Conservation (phyloP, 495 filamentous ascomycete genomes). For the Penicillium ochrochloron region DNA sequence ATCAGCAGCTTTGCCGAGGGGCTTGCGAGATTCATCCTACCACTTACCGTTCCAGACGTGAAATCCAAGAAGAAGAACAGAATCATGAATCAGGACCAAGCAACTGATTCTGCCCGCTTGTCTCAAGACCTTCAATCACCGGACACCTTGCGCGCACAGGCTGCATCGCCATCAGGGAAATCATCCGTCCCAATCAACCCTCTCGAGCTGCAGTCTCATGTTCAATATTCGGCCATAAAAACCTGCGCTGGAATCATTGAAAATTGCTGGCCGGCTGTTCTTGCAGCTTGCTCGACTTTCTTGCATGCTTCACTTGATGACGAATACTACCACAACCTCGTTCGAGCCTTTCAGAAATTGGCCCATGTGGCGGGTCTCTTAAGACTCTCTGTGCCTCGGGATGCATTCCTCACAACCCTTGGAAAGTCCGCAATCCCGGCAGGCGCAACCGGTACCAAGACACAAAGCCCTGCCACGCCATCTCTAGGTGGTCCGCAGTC, state of each 20-base stretch:
- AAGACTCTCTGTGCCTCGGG: conserved; percentile 79
- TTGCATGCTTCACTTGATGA: conserved; percentile 87
- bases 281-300: conserved; percentile 94
- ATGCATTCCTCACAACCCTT: conserved; percentile 92
- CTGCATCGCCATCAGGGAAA: conserved; percentile 54
- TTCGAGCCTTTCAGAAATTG: conserved; percentile 94
- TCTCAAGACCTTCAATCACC: conserved; percentile 47
- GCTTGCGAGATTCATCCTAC: conserved; percentile 89
- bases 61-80: conserved; percentile 59
- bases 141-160: conserved; percentile 35
- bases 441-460: conserved; percentile 57
- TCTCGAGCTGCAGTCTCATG: conserved; percentile 69
- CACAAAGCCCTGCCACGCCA: conserved; percentile 25
- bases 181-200: conserved; percentile 79
- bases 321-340: conserved; percentile 91
- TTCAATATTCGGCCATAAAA: conserved; percentile 69
- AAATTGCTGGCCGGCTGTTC: conserved; percentile 91
- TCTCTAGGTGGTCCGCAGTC: conserved; percentile 26
- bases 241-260: conserved; percentile 82
- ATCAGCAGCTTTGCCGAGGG: conserved; percentile 87
- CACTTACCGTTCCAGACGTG: conserved; percentile 73
- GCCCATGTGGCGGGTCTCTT: conserved; percentile 92
- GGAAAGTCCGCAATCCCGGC: conserved; percentile 90
- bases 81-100: conserved; percentile 39
- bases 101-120: conserved; percentile 42